These are phyloP conservation scores for Mycena capillaripes DNA, from an alignment of 768 basidiomycete genomes.

Conservation along the genomic window DNA sequence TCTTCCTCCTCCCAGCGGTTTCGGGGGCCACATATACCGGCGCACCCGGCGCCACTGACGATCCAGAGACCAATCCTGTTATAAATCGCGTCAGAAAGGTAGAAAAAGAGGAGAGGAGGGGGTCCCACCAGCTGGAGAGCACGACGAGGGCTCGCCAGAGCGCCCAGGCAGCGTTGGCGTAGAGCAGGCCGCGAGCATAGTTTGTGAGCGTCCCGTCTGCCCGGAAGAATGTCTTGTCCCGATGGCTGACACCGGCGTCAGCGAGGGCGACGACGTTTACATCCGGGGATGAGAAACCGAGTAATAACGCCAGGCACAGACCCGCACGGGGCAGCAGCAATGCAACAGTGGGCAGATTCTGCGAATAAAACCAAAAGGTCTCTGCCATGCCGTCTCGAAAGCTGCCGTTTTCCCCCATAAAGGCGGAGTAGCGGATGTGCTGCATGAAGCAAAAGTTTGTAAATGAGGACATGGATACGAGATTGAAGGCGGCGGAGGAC, in stretches of 20 bases:
- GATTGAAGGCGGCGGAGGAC: slow-evolving; percentile 82
- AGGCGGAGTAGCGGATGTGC: slow-evolving; percentile 76
- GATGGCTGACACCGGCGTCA: slow-evolving; percentile 60
- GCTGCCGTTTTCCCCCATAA: slow-evolving; percentile 64
- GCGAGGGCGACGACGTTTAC: slow-evolving; percentile 61
- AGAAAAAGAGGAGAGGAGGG: neutral
- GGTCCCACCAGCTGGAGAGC: slow-evolving; percentile 74
- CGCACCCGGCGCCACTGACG: slow-evolving; percentile 81
- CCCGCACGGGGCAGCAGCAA: slow-evolving; percentile 90
- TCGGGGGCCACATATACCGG: slow-evolving; percentile 87
- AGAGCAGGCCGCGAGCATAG: slow-evolving; percentile 85
- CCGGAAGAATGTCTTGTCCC: slow-evolving; percentile 86
- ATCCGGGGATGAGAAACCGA: slow-evolving; percentile 70
- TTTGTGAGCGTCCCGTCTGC: slow-evolving; percentile 74
- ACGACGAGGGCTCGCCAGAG: slow-evolving; percentile 82
- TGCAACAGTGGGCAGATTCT: slow-evolving; percentile 86
- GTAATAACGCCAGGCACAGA: slow-evolving; percentile 78
- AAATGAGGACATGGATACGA: slow-evolving; percentile 58
- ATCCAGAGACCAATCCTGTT: slow-evolving; percentile 84
- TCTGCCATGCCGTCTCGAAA: slow-evolving; percentile 80
- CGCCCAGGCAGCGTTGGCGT: slow-evolving; percentile 87
- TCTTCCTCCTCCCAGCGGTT: slow-evolving; percentile 89
- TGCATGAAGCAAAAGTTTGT: slow-evolving; percentile 2
- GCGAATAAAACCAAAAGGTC: slow-evolving; percentile 85
- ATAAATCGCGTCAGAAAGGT: neutral